phyloP scores from a whole-genome alignment of 192 early-diverging fungal species.

The Endogone sp. region DNA sequence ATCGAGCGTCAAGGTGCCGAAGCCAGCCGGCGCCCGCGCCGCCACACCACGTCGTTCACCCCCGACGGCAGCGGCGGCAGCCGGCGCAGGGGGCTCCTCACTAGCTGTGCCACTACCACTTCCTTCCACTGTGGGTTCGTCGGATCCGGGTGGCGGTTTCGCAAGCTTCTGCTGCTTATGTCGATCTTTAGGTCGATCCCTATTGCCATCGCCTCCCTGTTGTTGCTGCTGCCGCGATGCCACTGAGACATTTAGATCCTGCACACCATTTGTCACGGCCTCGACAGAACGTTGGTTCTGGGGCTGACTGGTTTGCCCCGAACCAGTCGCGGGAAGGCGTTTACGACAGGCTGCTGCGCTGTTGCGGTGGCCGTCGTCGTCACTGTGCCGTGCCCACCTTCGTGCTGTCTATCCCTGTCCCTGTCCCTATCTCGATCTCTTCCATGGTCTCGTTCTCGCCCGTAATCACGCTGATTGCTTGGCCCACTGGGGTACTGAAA shows the following conservation, averaged over 20 bases:
- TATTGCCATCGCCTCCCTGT: background rate
- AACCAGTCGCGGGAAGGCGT: background rate
- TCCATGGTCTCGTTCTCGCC: constrained; percentile 2
- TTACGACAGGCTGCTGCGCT: constrained; percentile 15
- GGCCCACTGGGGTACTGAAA: constrained; percentile 17
- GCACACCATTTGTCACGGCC: background rate
- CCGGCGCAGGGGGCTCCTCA: too few species aligned
- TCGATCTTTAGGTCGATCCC: background rate
- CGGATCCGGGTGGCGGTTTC: background rate
- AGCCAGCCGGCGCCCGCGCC: background rate
- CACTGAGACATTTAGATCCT: background rate
- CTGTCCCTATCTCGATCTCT: background rate
- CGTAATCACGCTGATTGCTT: background rate
- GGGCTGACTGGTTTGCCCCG: background rate
- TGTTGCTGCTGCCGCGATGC: background rate
- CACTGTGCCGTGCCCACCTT: constrained; percentile 4
- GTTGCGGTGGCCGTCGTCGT: constrained; percentile 3
- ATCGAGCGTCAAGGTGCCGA: background rate
- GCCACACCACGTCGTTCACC: constrained; percentile 2
- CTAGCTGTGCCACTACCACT: too few species aligned
- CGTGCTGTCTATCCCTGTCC: background rate
- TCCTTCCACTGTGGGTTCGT: too few species aligned
- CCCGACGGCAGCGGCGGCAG: background rate
- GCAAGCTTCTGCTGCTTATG: background rate
- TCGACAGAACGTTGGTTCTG: background rate